Conservation (phyloP, 306 rosid species). For the Gleditsia sinensis region DNA sequence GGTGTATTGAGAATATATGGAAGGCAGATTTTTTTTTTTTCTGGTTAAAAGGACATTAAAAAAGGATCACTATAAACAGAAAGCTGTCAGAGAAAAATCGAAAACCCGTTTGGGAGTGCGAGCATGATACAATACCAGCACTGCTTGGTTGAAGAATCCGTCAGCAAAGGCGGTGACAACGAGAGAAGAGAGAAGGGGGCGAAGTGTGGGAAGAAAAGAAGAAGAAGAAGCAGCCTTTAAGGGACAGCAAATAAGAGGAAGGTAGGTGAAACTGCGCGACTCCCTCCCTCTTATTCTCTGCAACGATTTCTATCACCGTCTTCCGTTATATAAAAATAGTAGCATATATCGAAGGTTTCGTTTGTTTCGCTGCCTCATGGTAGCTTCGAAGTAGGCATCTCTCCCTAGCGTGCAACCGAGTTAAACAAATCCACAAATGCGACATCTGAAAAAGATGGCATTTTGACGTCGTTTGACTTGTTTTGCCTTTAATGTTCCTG, state of each 20-base stretch:
- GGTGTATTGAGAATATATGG: not conserved
- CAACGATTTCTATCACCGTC: not conserved
- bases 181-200: not conserved
- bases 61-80: not conserved
- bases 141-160: not conserved
- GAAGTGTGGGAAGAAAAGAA: not conserved
- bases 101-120: not conserved
- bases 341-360: not conserved
- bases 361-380: not conserved
- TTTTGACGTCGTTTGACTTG: not conserved
- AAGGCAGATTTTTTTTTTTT: slow-evolving; percentile 19
- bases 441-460: not conserved
- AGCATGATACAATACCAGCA: not conserved
- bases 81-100: not conserved
- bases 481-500: not conserved
- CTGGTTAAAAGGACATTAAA: slow-evolving; percentile 21
- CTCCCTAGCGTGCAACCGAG: not conserved
- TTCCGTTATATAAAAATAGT: not conserved
- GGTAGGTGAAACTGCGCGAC: slow-evolving; percentile 39
- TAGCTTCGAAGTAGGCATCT: not conserved
- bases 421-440: not conserved
- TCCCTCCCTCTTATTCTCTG: slow-evolving; percentile 3
- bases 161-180: slow-evolving; percentile 31
- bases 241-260: slow-evolving; percentile 13
- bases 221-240: slow-evolving; percentile 18